phyloP scores from a whole-genome alignment of 768 basidiomycete genomes.

The Xerocomus brunneocitrinus region DNA sequence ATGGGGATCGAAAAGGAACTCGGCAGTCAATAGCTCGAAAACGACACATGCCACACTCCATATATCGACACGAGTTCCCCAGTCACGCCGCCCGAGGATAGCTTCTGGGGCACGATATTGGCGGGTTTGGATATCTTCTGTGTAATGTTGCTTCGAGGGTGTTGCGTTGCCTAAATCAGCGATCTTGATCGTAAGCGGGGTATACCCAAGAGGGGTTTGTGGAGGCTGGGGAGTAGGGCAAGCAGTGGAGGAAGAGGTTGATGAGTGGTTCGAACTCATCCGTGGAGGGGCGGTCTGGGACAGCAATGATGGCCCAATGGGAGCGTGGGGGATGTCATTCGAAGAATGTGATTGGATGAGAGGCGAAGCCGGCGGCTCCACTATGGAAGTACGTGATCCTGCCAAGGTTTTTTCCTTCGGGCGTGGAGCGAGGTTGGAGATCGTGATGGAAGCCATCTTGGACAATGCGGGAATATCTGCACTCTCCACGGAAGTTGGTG shows the following conservation, averaged over 20 bases:
- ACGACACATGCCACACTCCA: conserved; percentile 91
- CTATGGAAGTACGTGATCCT: background rate
- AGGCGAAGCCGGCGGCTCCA: conserved; percentile 15
- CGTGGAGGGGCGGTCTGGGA: conserved; percentile 56
- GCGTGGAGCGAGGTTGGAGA: conserved; percentile 9
- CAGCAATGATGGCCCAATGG: conserved; percentile 48
- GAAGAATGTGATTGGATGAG: conserved; percentile 23
- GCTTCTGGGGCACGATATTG: conserved; percentile 96
- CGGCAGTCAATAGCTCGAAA: conserved; percentile 88
- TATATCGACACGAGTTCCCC: conserved; percentile 82
- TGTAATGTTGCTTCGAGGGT: conserved; percentile 84
- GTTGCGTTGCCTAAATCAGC: conserved; percentile 94
- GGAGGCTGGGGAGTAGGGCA: conserved; percentile 23
- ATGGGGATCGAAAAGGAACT: conserved; percentile 89
- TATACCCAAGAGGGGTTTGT: conserved; percentile 14
- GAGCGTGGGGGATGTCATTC: conserved; percentile 21
- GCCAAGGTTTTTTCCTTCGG: conserved; percentile 1
- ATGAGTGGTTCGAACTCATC: conserved; percentile 16
- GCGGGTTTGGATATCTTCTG: conserved; percentile 94
- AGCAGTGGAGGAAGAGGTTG: conserved; percentile 17
- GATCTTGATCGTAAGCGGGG: conserved; percentile 81
- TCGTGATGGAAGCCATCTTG: conserved; percentile 25
- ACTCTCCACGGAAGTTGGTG: conserved; percentile 46
- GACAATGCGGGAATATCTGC: conserved; percentile 37
- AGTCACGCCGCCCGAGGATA: conserved; percentile 80